Evolutionary conservation across 768 basidiomycete species (phyloP).

Genomic region (Mycena kentingensis): DNA sequence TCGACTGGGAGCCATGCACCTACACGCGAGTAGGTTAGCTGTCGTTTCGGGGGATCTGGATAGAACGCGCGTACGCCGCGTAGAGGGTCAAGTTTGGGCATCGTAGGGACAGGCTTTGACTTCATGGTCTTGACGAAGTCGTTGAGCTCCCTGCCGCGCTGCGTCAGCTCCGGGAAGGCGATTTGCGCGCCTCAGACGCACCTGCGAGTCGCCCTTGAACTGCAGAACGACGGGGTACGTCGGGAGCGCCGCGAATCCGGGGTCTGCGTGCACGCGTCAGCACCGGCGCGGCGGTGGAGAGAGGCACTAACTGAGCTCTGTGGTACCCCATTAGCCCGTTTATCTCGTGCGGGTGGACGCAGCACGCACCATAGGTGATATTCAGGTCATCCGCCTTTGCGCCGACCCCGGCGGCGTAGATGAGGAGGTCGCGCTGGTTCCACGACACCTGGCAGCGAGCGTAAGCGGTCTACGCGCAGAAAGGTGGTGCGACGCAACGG

Average conservation of each 20-base stretch:
- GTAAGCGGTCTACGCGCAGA: background rate
- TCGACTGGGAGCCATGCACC: slow-evolving; percentile 80
- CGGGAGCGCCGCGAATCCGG: slow-evolving; percentile 73
- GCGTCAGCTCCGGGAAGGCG: no score
- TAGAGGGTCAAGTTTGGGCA: slow-evolving; percentile 72
- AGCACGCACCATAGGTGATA: slow-evolving; percentile 66
- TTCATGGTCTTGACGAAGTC: slow-evolving; percentile 60
- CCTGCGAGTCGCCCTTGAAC: slow-evolving; percentile 66
- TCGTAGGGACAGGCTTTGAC: slow-evolving; percentile 53
- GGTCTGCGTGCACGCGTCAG: slow-evolving; percentile 41
- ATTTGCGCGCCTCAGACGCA: no score
- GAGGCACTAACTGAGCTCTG: slow-evolving; percentile 54
- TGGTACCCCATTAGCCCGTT: background rate
- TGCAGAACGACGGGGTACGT: slow-evolving; percentile 82
- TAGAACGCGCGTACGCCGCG: slow-evolving; percentile 52
- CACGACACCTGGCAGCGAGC: slow-evolving; percentile 61
- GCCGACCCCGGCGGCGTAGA: slow-evolving; percentile 80
- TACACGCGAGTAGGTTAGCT: slow-evolving; percentile 27
- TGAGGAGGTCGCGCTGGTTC: slow-evolving; percentile 82
- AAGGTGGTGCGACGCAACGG: slow-evolving; percentile 43
- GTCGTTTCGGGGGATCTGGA: background rate
- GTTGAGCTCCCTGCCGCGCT: no score
- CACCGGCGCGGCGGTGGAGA: background rate
- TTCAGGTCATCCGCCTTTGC: slow-evolving; percentile 73
- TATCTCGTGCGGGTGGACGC: background rate